Evolutionary conservation across 2,329 filamentous ascomycete genomes (phyloP).

Genomic region (Lasiodiplodia theobromae): DNA sequence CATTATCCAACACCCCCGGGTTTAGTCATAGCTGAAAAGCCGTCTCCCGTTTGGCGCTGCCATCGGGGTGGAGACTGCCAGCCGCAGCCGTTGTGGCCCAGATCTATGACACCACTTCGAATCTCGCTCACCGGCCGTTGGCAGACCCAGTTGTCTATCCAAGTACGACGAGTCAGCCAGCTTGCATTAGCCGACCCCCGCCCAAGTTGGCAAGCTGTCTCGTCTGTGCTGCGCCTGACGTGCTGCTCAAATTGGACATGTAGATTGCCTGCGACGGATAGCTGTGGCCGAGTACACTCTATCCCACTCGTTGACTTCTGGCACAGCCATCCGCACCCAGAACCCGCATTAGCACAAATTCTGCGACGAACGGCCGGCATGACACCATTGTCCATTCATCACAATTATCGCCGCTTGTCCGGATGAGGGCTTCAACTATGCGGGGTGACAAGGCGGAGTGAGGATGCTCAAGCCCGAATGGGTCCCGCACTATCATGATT

Average conservation of each 20-base stretch:
- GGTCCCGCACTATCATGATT: conserved; percentile 13
- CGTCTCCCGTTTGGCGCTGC: neutral
- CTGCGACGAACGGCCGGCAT: neutral
- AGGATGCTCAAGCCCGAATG: conserved; percentile 17
- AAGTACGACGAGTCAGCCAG: conserved; percentile 8
- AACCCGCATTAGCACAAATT: conserved; percentile 1
- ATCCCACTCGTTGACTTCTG: neutral
- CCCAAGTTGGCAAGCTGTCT: neutral
- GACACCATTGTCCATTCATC: neutral
- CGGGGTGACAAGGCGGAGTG: conserved; percentile 18
- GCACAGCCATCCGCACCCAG: neutral
- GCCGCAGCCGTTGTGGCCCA: neutral
- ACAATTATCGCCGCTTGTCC: neutral
- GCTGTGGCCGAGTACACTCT: neutral
- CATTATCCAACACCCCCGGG: neutral
- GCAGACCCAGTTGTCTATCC: neutral
- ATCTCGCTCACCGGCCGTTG: neutral
- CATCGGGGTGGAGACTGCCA: neutral
- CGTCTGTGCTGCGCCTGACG: neutral
- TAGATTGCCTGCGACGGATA: neutral
- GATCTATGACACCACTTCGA: conserved; percentile 6
- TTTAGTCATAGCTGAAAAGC: conserved; percentile 3
- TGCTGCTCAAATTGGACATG: neutral
- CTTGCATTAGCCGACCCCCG: conserved; percentile 3
- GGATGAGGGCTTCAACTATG: conserved; percentile 4